Evolutionary conservation across 2,329 filamentous ascomycete genomes (phyloP).

Genomic region (Coleophoma crateriformis): DNA sequence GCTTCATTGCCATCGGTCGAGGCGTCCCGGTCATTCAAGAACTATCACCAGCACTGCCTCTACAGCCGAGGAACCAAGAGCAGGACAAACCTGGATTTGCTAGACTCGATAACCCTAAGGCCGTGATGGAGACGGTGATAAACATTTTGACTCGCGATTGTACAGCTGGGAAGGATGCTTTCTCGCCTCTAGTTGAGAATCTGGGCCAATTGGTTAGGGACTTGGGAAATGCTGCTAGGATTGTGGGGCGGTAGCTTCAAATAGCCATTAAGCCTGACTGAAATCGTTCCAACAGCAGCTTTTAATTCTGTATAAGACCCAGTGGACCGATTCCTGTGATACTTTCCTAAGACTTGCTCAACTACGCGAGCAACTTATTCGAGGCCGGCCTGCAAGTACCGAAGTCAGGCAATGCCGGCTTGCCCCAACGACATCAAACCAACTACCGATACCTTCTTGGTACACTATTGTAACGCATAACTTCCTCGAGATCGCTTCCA

Average conservation of each 20-base stretch:
- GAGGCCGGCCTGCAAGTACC: too few species aligned
- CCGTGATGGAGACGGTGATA: constrained; percentile 8
- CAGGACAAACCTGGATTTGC: neutral
- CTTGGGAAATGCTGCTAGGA: constrained; percentile 29
- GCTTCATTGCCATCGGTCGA: constrained; percentile 7
- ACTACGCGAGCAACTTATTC: too few species aligned
- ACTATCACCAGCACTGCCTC: neutral
- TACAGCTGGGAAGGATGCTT: neutral
- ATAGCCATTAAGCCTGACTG: neutral
- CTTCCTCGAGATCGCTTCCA: too few species aligned
- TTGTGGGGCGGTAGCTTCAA: neutral
- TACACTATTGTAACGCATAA: too few species aligned
- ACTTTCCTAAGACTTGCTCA: too few species aligned
- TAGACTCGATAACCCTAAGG: constrained; percentile 6
- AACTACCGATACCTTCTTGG: too few species aligned
- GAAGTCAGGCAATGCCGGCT: too few species aligned
- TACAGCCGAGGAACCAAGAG: neutral
- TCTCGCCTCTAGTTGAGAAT: constrained; percentile 63
- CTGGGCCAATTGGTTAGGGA: constrained; percentile 58
- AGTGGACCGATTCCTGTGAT: too few species aligned
- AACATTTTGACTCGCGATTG: constrained; percentile 2
- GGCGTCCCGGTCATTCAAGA: constrained; percentile 6
- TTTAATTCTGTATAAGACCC: too few species aligned
- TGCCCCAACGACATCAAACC: too few species aligned
- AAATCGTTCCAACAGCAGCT: too few species aligned